These are phyloP conservation scores for Lizonia empirigonia DNA, from an alignment of 2,329 filamentous ascomycete genomes.

Conservation along the genomic window DNA sequence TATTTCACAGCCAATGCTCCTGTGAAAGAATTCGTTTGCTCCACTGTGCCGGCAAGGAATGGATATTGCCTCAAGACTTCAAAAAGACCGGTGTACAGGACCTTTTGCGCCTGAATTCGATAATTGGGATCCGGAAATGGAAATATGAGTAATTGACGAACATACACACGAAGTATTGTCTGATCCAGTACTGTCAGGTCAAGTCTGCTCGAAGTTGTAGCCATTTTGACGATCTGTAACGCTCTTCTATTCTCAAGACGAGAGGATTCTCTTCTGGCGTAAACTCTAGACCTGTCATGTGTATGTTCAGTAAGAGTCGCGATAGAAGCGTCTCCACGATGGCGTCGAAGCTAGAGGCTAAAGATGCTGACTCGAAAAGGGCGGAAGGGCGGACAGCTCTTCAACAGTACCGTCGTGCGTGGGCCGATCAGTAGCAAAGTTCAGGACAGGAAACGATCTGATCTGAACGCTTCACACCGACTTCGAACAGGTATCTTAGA, in stretches of 20 bases:
- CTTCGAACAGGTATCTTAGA: not conserved
- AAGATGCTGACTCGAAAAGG: not conserved
- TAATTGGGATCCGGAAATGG: not conserved
- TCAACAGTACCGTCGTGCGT: not conserved
- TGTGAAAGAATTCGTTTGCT: not conserved
- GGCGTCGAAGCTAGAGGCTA: no score
- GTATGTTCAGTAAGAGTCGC: no score
- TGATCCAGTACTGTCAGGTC: slow-evolving; percentile 3
- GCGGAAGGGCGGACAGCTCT: slow-evolving; percentile 3
- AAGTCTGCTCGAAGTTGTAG: not conserved
- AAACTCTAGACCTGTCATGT: no score
- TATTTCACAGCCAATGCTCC: slow-evolving; percentile 2
- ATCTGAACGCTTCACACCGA: not conserved
- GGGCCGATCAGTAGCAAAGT: not conserved
- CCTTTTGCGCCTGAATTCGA: not conserved
- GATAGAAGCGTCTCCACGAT: no score
- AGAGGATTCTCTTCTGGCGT: no score
- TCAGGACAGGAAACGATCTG: not conserved
- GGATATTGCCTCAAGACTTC: slow-evolving; percentile 3
- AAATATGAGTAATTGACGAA: slow-evolving; percentile 10
- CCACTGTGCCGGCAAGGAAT: slow-evolving; percentile 8
- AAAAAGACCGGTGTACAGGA: not conserved
- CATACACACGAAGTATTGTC: slow-evolving; percentile 7
- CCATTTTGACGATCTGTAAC: not conserved
- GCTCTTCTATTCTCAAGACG: no score